These are phyloP conservation scores for Salix arbutifolia DNA, from an alignment of 345 rosid species.

Conservation along the genomic window DNA sequence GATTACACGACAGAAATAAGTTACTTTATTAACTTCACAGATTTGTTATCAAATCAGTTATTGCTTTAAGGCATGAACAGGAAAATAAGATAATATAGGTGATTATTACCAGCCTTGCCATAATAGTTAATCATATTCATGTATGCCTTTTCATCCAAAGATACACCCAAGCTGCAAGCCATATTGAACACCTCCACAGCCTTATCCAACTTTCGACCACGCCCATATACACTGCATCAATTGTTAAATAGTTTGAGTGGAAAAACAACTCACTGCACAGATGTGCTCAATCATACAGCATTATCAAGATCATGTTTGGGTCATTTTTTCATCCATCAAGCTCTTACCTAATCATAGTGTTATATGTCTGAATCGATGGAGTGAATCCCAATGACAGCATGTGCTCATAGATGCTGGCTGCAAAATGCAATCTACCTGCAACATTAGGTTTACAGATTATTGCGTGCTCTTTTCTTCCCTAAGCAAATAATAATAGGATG, in stretches of 20 bases:
- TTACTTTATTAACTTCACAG: not conserved
- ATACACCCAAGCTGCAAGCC: constrained; percentile 41
- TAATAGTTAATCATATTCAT: constrained; percentile 61
- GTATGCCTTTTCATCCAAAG: constrained; percentile 75
- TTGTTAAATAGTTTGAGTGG: constrained; percentile 11
- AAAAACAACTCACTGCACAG: constrained; percentile 9
- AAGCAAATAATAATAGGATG: not conserved
- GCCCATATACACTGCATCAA: constrained; percentile 68
- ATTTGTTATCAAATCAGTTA: not conserved
- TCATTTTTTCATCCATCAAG: constrained; percentile 11
- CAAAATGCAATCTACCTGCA: constrained; percentile 62
- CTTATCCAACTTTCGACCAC: constrained; percentile 54
- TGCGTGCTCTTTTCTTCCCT: constrained; percentile 13
- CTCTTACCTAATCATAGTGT: constrained; percentile 72
- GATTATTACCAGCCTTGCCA: constrained; percentile 67
- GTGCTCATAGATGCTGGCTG: constrained; percentile 53
- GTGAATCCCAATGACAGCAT: constrained; percentile 54
- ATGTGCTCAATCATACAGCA: not conserved
- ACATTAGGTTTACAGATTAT: constrained; percentile 16
- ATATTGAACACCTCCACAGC: constrained; percentile 55
- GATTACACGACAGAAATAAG: not conserved
- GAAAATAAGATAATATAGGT: not conserved
- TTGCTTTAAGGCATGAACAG: not conserved
- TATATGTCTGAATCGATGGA: constrained; percentile 68
- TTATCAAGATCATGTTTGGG: not conserved